Evolutionary conservation across 208 protist species (phyloP), one percentile per base, ranked within the genome.

Genomic region (Leishmania amazonensis): DNA sequence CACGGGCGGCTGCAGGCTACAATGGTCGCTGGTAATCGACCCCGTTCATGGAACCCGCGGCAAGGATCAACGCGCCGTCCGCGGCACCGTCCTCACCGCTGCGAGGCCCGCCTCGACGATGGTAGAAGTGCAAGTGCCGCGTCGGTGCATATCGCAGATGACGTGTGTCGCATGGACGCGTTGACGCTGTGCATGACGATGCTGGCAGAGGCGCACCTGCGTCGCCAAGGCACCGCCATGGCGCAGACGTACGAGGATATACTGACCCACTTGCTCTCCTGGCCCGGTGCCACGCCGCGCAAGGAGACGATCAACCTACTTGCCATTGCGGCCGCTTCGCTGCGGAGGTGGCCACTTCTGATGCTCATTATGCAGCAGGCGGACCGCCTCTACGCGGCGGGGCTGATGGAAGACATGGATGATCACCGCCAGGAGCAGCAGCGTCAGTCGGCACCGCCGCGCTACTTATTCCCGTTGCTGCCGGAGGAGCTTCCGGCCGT

Each of bases 331-430:
- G 67, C 86, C 0, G 90, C 93, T 3, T 73, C 75, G 60, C 78
- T 93, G 78, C 84, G 67, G 42, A 82, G 84, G 58, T 96, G 93
- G 93, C 78, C 84, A 17, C 62, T 95, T 15, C 81, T 96, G 62
- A 51, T 87, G 49, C 68, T 76, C 31, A 79, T 93, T 67, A 86
- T 94, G 80, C 83, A 87, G 53, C 85, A 85, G 42, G 88, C 88
- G 21, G 87, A 83, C 53, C 75, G 57, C 65, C 75, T 88, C 19
- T 86, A 86, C 67, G 78, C 74, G 3, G 58, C 83, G 42, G 78
- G 75, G 3, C 53, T 80, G 45, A 70, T 76, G 74, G 5, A 47
- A 5, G 74, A 68, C 72, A 45, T 19, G 38, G 64, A 45, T 40
- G 64, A 21, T 53, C 57, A 19, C 31, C 42, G 38, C 3, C 13